Evolutionary conservation across 768 basidiomycete genomes (phyloP), one percentile per base, ranked within the genome.

Genomic region (Agrocybe chaxingu): DNA sequence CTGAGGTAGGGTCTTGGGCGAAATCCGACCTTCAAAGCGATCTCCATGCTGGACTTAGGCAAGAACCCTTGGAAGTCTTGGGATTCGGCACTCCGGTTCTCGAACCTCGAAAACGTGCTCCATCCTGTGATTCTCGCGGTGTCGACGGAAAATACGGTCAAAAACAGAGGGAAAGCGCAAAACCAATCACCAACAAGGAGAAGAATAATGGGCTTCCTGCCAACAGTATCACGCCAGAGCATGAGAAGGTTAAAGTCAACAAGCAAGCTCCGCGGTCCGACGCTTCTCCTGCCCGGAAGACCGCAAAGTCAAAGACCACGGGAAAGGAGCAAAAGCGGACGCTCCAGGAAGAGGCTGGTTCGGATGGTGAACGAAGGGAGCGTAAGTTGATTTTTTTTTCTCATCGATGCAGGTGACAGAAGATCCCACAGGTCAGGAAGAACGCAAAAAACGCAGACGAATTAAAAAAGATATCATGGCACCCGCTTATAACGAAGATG

Each of bases 371-470:
- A 47, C 42, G 61, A 43, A 55, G 50, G 36, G 59, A 56, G 24
- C 57, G 62, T 61, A 56, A 58, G 61, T 61, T 52, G 16, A n/a
- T 13, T 42, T 36, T 2, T 32, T 40, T 19, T 36, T 46, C 13
- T 7, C 13, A 32, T 33, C n/a, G 33, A 24, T 24, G 24, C 24
- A 24, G 24, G 24, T 24, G 24, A 24, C 24, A 24, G 24, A 24
- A 24, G 24, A 24, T 24, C 45, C 33, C 33, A 16, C 37, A 91
- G 88, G 87, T 48, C 66, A 87, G 9, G 70, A 74, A 8, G 84
- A 85, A 54, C 78, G 89, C 24, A 78, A 84, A 10, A 80, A 87
- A 53, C 74, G 81, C 40, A 84, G 84, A 62, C 77, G 79, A 47
- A 66, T 66, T 18, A 87, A 81, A 59, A 77, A 77, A 16, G 76